Base-by-base conservation (phyloP, 139 green algal genomes). In the Chlorella vulgaris region DNA sequence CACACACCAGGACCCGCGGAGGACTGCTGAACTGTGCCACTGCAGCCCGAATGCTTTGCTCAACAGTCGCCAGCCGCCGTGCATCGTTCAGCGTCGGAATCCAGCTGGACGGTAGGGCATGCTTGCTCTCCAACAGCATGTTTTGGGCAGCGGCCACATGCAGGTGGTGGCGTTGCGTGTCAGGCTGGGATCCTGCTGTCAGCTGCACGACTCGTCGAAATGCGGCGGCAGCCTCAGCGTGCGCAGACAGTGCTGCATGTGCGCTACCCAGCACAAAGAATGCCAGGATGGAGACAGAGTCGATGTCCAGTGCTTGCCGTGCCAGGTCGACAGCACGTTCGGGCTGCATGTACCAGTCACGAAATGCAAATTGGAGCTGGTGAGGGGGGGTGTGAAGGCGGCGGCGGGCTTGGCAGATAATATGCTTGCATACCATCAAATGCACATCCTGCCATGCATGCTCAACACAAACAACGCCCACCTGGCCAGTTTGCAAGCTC, bases 1-100 rank as follows among this genome's bases (percentile, higher is more conserved):
- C 71, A 1, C 55, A 38, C 33, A 67, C 50, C 50, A 78, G 71
- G 47, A 78, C 71, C 7, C 50, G 71, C 2, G 15, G 7, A 33
- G 47, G 29, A 3, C 31, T 28, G 70, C 69, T 62, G 43, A 29
- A 15, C n/a, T 24, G 43, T n/a, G 43, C 50, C 1, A 78, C 71
- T 0, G 71, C 71, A 8, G 50, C 53, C 15, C 31, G 33, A 33
- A 78, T 78, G 71, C 71, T 47, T 0, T 50, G 42, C 33, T 78
- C n/a, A 18, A 78, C 47, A 21, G 21, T 33, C 22, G 71, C 71
- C 31, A 78, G 71, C 21, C 71, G 71, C 28, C 47, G 71, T 13
- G 33, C 47, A 22, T 78, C 71, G 50, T 78, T 43, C 50, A 78
- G 50, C 21, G 47, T 35, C 4, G 47, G 18, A 60, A 65, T 42